Conservation (phyloP, 1,139 yeast genomes). For the Scheffersomyces stambukii region DNA sequence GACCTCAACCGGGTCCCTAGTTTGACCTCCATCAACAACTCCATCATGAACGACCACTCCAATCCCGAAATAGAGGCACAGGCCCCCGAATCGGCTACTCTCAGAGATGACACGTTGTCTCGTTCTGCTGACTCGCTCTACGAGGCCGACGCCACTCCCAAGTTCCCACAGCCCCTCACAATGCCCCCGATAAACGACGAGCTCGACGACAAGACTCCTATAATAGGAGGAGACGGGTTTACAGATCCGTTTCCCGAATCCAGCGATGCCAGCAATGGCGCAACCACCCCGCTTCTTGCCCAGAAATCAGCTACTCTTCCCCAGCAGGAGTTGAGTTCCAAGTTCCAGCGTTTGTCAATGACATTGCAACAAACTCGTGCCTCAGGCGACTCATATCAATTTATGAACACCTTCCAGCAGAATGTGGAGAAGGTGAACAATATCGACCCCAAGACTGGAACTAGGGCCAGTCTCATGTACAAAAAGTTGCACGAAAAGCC, state of each 20-base stretch:
- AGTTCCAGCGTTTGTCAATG: constrained; percentile 38
- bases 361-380: constrained; percentile 34
- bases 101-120: constrained; percentile 3
- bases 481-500: constrained; percentile 1
- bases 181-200: too few relatives aligned
- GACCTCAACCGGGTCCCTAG: constrained; percentile 15
- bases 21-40: constrained; percentile 31
- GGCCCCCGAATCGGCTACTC: too few relatives aligned
- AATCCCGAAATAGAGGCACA: too few relatives aligned
- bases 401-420: constrained; percentile 41
- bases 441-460: constrained; percentile 1
- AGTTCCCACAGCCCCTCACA: too few relatives aligned
- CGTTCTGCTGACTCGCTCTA: too few relatives aligned
- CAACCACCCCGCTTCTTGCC: too few relatives aligned
- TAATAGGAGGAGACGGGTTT: constrained; percentile 14
- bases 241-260: too few relatives aligned
- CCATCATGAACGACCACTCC: constrained; percentile 20
- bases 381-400: constrained; percentile 38
- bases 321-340: constrained; percentile 32
- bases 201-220: constrained; percentile 32
- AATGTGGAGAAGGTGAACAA: constrained; percentile 21
- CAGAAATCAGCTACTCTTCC: too few relatives aligned
- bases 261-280: too few relatives aligned
- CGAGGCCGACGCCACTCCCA: too few relatives aligned
- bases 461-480: not conserved